Evolutionary conservation across 176 grass and related monocot species (phyloP).

Genomic region (Paspalum notatum): DNA sequence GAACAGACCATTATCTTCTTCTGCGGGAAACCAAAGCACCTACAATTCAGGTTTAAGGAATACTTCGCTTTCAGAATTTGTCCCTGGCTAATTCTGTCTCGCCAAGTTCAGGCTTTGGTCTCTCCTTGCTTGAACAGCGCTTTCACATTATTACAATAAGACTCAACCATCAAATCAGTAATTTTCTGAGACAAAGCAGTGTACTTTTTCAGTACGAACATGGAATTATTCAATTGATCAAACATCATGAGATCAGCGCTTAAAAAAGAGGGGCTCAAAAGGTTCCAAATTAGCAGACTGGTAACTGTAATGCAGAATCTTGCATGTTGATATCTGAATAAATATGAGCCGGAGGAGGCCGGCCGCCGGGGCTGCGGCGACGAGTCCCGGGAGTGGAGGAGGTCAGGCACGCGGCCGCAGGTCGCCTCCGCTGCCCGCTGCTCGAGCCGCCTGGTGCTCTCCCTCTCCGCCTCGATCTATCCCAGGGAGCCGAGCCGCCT

Average conservation of each 20-base stretch:
- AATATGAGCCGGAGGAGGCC: not conserved
- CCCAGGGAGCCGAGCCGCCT: too few species aligned
- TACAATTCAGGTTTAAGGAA: constrained; percentile 58
- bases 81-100: constrained; percentile 81
- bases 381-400: too few species aligned
- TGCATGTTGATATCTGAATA: constrained; percentile 4
- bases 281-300: not conserved
- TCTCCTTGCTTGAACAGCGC: constrained; percentile 87
- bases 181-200: not conserved
- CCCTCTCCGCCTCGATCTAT: too few species aligned
- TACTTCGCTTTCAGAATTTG: constrained; percentile 81
- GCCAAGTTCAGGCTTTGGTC: too few species aligned
- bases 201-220: not conserved
- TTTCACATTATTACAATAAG: constrained; percentile 43
- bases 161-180: not conserved
- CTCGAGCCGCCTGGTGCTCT: too few species aligned
- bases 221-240: constrained; percentile 23
- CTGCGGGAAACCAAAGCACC: constrained; percentile 62
- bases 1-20: too few species aligned
- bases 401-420: too few species aligned
- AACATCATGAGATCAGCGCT: not conserved
- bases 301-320: not conserved
- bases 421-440: too few species aligned
- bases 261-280: constrained; percentile 2
- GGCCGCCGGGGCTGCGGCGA: too few species aligned